Evolutionary conservation across 2,329 filamentous ascomycete genomes (phyloP).

Genomic region (Hypoxylon sp.): DNA sequence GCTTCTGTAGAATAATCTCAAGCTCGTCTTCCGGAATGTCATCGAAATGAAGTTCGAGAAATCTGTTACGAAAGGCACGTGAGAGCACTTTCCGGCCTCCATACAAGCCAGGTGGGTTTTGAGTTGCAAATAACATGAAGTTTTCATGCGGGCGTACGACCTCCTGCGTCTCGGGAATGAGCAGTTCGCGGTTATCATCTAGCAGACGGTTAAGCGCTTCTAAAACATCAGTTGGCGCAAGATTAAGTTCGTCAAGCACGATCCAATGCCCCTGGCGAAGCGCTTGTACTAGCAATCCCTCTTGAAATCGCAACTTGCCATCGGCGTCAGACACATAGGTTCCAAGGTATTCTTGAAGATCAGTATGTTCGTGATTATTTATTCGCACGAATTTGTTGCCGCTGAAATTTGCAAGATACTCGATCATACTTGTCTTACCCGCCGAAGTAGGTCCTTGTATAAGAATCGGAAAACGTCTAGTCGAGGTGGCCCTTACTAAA

Average conservation of each 20-base stretch:
- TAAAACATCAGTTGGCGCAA: constrained; percentile 96
- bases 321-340: constrained; percentile 91
- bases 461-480: constrained; percentile 90
- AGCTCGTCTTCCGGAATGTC: constrained; percentile 97
- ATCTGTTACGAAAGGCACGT: constrained; percentile 94
- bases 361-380: constrained; percentile 99
- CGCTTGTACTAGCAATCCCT: constrained; percentile 93
- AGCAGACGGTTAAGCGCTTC: constrained; percentile 95
- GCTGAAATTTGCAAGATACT: constrained; percentile 95
- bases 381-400: constrained; percentile 98
- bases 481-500: constrained; percentile 92
- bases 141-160: constrained; percentile 91
- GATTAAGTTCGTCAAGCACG: constrained; percentile 95
- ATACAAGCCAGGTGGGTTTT: constrained; percentile 96
- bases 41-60: constrained; percentile 96
- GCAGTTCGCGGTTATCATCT: constrained; percentile 94
- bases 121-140: constrained; percentile 98
- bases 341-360: constrained; percentile 96
- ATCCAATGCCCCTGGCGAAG: constrained; percentile 97
- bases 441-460: constrained; percentile 97
- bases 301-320: constrained; percentile 90
- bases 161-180: constrained; percentile 97
- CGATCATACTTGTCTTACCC: constrained; percentile 99
- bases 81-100: constrained; percentile 95
- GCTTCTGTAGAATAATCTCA: constrained; percentile 89